Conservation (phyloP, 225 moss, liverwort and hornwort species). For the Polytrichum formosum region DNA sequence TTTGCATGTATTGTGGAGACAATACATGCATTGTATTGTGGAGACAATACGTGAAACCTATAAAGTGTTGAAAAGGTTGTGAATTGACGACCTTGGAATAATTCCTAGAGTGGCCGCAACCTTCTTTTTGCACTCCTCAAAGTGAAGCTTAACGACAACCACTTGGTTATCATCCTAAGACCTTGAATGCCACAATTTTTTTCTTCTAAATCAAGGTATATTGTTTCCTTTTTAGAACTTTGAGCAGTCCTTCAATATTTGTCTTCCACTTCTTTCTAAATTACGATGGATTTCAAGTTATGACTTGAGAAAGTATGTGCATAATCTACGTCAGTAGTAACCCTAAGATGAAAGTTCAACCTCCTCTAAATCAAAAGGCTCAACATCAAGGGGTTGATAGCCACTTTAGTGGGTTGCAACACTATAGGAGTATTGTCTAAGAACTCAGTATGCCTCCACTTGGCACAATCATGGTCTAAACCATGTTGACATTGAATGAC, state of each 20-base stretch:
- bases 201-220: background rate
- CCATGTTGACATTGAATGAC: background rate
- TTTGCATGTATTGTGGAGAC: background rate
- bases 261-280: background rate
- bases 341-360: too few relatives aligned
- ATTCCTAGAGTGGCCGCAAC: too few relatives aligned
- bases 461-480: too few relatives aligned
- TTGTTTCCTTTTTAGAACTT: background rate
- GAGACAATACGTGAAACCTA: too few relatives aligned
- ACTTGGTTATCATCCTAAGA: background rate
- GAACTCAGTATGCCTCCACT: too few relatives aligned
- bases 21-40: too few relatives aligned
- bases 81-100: background rate
- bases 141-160: background rate
- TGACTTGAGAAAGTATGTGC: too few relatives aligned
- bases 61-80: background rate
- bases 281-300: background rate
- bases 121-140: background rate
- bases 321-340: too few relatives aligned
- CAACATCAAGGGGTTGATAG: background rate
- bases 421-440: too few relatives aligned
- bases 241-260: background rate
- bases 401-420: too few relatives aligned
- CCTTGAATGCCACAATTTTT: background rate
- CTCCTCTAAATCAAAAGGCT: background rate